These are phyloP conservation scores for Hygrocybe punicea DNA, from an alignment of 768 basidiomycete species.

Conservation along the genomic window DNA sequence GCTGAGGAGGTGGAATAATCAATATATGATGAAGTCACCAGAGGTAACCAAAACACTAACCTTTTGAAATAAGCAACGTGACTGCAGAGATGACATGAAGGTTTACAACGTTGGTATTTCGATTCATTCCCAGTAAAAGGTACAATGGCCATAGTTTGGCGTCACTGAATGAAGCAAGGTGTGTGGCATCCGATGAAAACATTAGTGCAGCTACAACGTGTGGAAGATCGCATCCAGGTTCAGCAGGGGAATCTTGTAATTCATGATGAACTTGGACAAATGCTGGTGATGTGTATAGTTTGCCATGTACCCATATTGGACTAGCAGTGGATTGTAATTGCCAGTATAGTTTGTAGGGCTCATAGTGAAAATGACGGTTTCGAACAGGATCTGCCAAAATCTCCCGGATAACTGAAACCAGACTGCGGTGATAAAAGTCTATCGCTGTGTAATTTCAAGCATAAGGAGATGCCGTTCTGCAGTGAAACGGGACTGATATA, in stretches of 20 bases:
- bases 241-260: too few species aligned
- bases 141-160: too few species aligned
- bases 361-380: conserved; percentile 12
- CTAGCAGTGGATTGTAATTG: conserved; percentile 11
- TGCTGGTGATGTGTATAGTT: conserved; percentile 5
- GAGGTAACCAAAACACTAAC: background rate
- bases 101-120: too few species aligned
- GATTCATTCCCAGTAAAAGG: too few species aligned
- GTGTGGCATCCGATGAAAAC: conserved; percentile 33
- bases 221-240: conserved; percentile 13
- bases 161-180: conserved; percentile 19
- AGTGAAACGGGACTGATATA: too few species aligned
- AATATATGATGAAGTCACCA: background rate
- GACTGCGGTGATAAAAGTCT: too few species aligned
- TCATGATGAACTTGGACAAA: conserved; percentile 3
- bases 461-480: too few species aligned
- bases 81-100: conserved; percentile 18
- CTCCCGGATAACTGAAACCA: too few species aligned
- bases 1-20: background rate
- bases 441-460: too few species aligned
- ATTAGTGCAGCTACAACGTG: too few species aligned
- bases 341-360: conserved; percentile 18
- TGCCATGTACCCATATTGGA: background rate
- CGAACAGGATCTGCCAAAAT: too few species aligned
- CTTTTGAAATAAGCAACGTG: conserved; percentile 8